phyloP scores from a whole-genome alignment of 108 stramenopile species.

The Cyclostephanos invisitatus region DNA sequence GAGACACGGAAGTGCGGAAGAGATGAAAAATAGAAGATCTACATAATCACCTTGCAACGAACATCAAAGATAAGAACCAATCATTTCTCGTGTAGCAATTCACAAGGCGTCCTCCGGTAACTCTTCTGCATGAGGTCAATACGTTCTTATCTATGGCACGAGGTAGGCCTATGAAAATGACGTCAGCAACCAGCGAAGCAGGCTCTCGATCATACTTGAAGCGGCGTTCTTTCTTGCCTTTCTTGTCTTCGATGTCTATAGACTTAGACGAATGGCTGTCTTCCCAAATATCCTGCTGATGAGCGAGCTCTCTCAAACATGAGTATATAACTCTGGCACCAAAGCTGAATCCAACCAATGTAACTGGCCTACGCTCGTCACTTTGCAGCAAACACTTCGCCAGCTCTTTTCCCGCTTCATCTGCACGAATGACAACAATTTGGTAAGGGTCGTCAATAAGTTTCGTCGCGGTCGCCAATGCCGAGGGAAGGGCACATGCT shows the following conservation, averaged over 20 bases:
- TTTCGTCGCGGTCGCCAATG: slow-evolving; percentile 53
- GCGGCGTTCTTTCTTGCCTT: neutral
- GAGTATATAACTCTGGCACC: slow-evolving; percentile 88
- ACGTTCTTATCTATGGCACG: slow-evolving; percentile 38
- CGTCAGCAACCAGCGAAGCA: slow-evolving; percentile 82
- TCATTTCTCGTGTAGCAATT: slow-evolving; percentile 84
- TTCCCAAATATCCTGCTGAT: slow-evolving; percentile 69
- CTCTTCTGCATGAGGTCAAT: slow-evolving; percentile 61
- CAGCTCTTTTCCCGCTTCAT: slow-evolving; percentile 83
- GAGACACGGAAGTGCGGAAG: slow-evolving; percentile 11
- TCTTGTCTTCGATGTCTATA: slow-evolving; percentile 21
- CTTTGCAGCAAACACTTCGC: slow-evolving; percentile 73
- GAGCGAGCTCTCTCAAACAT: slow-evolving; percentile 76
- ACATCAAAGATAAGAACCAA: slow-evolving; percentile 77
- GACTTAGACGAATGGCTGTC: slow-evolving; percentile 23
- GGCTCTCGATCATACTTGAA: slow-evolving; percentile 65
- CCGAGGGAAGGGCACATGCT: slow-evolving; percentile 62
- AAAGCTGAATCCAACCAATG: slow-evolving; percentile 88
- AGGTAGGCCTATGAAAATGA: slow-evolving; percentile 72
- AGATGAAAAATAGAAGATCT: slow-evolving; percentile 3
- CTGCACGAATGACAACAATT: slow-evolving; percentile 71
- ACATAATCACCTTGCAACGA: slow-evolving; percentile 41
- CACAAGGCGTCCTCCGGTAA: slow-evolving; percentile 85
- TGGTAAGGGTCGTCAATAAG: slow-evolving; percentile 84
- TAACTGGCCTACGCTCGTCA: slow-evolving; percentile 80